Conservation (phyloP, 164 flowering plant genomes). For the Malania oleifera region DNA sequence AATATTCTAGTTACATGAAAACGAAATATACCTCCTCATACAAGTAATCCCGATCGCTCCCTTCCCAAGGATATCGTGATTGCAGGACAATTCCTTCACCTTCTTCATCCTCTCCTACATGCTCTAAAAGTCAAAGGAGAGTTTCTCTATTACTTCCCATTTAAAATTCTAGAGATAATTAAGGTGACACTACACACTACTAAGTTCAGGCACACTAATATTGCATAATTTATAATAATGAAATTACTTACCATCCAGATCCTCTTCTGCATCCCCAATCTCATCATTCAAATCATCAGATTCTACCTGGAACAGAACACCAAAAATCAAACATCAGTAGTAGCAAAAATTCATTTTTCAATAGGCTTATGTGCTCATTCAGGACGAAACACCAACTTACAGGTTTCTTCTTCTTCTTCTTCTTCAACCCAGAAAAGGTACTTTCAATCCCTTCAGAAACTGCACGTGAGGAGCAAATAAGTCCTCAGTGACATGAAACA, state of each 20-base stretch:
- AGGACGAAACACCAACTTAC: neutral
- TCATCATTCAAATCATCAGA: neutral
- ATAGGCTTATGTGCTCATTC: neutral
- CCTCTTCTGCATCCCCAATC: neutral
- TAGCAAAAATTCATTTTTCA: neutral
- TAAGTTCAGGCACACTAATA: too few relatives aligned
- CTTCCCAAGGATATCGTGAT: neutral
- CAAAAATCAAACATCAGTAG: too few relatives aligned
- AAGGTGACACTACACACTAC: too few relatives aligned
- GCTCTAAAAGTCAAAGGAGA: neutral
- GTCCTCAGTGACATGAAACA: too few relatives aligned
- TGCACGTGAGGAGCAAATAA: neutral
- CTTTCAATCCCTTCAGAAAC: neutral
- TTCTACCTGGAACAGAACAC: neutral
- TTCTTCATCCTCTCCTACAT: neutral
- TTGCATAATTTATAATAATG: neutral
- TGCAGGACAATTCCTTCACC: neutral
- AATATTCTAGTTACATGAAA: too few relatives aligned
- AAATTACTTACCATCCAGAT: too few relatives aligned
- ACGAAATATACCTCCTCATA: neutral
- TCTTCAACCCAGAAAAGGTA: neutral
- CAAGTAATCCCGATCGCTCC: neutral
- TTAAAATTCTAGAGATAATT: too few relatives aligned
- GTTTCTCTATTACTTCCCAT: neutral
- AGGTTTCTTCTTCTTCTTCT: slow-evolving; percentile 2